phyloP scores from a whole-genome alignment of 768 basidiomycete genomes.

The Mycena polygramma region DNA sequence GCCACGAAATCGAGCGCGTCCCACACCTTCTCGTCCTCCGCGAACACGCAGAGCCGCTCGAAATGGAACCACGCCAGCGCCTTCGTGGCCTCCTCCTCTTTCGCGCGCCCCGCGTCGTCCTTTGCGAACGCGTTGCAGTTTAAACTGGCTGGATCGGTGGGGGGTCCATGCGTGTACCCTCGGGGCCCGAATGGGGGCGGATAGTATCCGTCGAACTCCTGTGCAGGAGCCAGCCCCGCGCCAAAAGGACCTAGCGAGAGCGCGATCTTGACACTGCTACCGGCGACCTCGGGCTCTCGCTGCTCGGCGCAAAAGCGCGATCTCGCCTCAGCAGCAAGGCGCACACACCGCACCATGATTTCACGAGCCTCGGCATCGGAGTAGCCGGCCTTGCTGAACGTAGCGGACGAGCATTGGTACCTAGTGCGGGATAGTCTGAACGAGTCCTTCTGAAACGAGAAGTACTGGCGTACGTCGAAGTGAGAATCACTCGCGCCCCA shows the following conservation, averaged over 20 bases:
- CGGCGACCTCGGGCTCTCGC: conserved; percentile 34
- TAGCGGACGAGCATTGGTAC: conserved; percentile 74
- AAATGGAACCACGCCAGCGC: conserved; percentile 75
- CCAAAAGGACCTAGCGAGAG: conserved; percentile 85
- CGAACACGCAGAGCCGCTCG: conserved; percentile 68
- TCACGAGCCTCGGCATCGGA: conserved; percentile 54
- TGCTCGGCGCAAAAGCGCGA: conserved; percentile 46
- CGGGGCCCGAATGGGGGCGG: conserved; percentile 82
- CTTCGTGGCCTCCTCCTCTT: conserved; percentile 57
- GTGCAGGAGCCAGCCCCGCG: conserved; percentile 71
- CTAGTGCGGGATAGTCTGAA: conserved; percentile 47
- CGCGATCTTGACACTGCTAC: conserved; percentile 59
- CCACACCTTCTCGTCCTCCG: conserved; percentile 66
- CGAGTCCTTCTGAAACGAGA: not conserved
- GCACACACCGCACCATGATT: conserved; percentile 67
- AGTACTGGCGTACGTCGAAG: conserved; percentile 66
- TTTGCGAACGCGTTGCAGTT: conserved; percentile 58
- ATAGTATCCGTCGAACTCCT: conserved; percentile 83
- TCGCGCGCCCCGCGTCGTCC: conserved; percentile 43
- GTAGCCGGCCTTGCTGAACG: conserved; percentile 68
- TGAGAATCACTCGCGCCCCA: conserved; percentile 75
- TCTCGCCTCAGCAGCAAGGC: conserved; percentile 64
- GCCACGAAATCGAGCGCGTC: conserved; percentile 69
- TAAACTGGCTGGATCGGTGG: conserved; percentile 32
- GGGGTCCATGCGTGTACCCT: conserved; percentile 48